A percentile compares a stretch with the other conserved stretches of the same genome.
These are phyloP conservation scores for Fusarium coffeatum DNA, from an alignment of 2,329 filamentous ascomycete species.

Conservation along the genomic window DNA sequence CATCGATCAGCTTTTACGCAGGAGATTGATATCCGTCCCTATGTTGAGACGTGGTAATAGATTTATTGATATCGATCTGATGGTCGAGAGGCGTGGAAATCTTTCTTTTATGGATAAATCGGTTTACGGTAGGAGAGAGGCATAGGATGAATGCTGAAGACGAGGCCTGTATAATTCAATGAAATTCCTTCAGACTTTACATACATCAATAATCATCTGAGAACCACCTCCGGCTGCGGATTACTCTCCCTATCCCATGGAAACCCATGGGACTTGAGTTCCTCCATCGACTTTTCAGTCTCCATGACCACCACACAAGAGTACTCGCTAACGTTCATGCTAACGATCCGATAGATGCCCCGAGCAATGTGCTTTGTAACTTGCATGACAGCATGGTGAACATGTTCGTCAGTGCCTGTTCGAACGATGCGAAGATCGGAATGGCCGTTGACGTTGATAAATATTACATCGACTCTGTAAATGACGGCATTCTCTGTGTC, in stretches of 20 bases:
- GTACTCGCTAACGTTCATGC: constrained; percentile 1
- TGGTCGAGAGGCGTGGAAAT: no score
- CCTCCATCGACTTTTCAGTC: background rate
- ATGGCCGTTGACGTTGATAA: background rate
- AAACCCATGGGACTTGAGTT: background rate
- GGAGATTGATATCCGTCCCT: constrained; percentile 83
- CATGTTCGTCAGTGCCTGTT: constrained; percentile 1
- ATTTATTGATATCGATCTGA: no score
- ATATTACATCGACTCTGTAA: background rate
- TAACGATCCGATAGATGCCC: background rate
- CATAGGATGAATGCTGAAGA: no score
- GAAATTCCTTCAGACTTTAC: no score
- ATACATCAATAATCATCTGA: no score
- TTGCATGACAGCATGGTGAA: background rate
- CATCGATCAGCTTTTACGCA: constrained; percentile 82
- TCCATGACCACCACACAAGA: constrained; percentile 4
- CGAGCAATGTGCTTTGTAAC: background rate
- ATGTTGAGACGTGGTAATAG: constrained; percentile 81
- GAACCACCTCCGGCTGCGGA: background rate
- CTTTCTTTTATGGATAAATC: no score
- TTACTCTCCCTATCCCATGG: background rate
- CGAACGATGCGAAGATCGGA: no score
- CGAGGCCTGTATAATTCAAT: no score
- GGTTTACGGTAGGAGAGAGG: no score
- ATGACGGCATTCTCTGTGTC: background rate